A percentile compares a stretch with the other conserved stretches of the same genome.
Evolutionary conservation across 139 green algal species (phyloP).

Genomic region (Yamagishiella unicocca): DNA sequence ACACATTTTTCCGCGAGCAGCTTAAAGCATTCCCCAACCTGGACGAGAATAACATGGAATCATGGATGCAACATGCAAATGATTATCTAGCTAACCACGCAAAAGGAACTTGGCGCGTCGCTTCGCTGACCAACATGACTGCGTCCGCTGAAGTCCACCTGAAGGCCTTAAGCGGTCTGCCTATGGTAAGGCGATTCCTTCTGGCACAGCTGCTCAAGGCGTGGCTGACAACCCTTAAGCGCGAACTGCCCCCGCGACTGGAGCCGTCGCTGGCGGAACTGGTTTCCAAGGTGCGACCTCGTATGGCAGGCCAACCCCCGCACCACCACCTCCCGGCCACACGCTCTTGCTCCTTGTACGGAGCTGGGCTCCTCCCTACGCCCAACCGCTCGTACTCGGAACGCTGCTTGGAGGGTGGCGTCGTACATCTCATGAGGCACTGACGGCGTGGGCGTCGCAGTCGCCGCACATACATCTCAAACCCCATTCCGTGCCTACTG

Average conservation of each 20-base stretch:
- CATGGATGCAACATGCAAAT: not conserved
- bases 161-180: not conserved
- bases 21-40: not conserved
- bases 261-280: not conserved
- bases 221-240: not conserved
- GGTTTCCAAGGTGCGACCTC: not conserved
- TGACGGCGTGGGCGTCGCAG: no score
- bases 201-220: constrained; percentile 2
- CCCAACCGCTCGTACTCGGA: no score
- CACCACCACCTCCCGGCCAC: not conserved
- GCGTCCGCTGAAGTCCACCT: not conserved
- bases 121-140: not conserved
- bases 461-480: no score
- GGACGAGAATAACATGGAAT: not conserved
- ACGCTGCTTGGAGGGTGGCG: no score
- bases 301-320: not conserved
- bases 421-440: no score
- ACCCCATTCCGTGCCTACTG: no score
- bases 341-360: not conserved
- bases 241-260: not conserved
- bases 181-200: not conserved
- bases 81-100: not conserved
- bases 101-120: not conserved
- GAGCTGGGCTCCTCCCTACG: no score
- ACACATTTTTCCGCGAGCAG: not conserved